These are phyloP conservation scores for Alternaria metachromatica DNA, from an alignment of 2,329 filamentous ascomycete genomes.

Conservation along the genomic window DNA sequence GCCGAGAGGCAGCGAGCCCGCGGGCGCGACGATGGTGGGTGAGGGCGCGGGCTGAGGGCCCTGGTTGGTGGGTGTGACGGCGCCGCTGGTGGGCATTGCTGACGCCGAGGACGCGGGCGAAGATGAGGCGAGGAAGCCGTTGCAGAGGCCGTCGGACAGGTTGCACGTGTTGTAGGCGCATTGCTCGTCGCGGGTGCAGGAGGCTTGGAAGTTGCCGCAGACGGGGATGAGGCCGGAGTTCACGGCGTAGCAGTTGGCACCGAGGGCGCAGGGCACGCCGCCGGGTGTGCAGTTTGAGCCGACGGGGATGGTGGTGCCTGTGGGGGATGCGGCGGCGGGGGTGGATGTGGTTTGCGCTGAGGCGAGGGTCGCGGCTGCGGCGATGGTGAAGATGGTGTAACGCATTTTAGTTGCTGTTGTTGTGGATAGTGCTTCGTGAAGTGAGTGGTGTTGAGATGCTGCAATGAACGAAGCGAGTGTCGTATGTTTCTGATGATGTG, in stretches of 20 bases:
- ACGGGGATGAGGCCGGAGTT: conserved; percentile 18
- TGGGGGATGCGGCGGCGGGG: conserved; percentile 3
- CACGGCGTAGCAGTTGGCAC: conserved; percentile 22
- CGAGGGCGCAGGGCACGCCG: conserved; percentile 19
- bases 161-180: conserved; percentile 31
- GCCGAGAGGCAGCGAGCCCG: conserved; percentile 24
- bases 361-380: conserved; percentile 15
- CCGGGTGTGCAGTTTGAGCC: conserved; percentile 19
- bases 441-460: neutral
- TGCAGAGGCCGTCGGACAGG: conserved; percentile 19
- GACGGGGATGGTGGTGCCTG: conserved; percentile 14
- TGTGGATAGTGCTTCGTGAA: neutral
- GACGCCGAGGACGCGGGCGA: conserved; percentile 14
- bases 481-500: neutral
- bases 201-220: conserved; percentile 30
- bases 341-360: conserved; percentile 13
- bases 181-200: conserved; percentile 24
- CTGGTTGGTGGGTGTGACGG: neutral
- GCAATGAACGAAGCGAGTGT: neutral
- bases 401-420: conserved; percentile 17
- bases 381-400: conserved; percentile 21
- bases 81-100: neutral
- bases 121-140: conserved; percentile 12
- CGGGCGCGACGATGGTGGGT: conserved; percentile 17
- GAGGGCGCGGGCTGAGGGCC: conserved; percentile 14